Percentiles rank a stretch among this genome's conserved stretches.
These are phyloP conservation scores for Citrus australasica DNA, from an alignment of 345 rosid species.

Conservation along the genomic window DNA sequence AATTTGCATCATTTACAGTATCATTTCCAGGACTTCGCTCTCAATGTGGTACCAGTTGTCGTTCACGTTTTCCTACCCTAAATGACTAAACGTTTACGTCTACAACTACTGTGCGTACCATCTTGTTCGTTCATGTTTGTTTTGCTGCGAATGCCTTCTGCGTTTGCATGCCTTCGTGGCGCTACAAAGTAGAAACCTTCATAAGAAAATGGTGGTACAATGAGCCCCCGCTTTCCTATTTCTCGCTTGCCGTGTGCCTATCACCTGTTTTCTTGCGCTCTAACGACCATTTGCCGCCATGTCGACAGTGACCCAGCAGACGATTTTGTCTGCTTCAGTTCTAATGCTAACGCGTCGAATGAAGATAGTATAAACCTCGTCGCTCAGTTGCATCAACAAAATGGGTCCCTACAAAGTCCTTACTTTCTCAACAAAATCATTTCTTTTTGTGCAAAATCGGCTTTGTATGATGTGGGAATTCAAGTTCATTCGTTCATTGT, in stretches of 20 bases:
- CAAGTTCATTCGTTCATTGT: slow-evolving; percentile 28
- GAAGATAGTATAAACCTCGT: background rate
- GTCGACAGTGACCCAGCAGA: background rate
- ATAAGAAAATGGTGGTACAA: background rate
- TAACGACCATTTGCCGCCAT: background rate
- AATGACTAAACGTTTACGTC: background rate
- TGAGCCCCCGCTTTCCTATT: background rate
- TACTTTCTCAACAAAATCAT: slow-evolving; percentile 26
- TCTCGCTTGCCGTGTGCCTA: background rate
- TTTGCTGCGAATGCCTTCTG: background rate
- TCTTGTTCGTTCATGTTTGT: background rate
- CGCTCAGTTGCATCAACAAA: background rate
- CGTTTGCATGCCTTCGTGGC: background rate
- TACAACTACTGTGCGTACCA: background rate
- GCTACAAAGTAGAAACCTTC: background rate
- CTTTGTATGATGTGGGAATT: slow-evolving; percentile 19
- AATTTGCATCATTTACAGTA: too few relatives aligned
- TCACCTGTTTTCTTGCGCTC: slow-evolving; percentile 7
- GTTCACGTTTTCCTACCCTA: background rate
- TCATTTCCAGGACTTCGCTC: background rate
- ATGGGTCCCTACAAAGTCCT: slow-evolving; percentile 12
- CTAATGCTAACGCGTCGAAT: background rate
- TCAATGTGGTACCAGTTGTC: background rate
- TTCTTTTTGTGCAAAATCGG: slow-evolving; percentile 22
- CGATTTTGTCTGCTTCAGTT: background rate